Evolutionary conservation across 129 eudicot genomes (phyloP).

Genomic region (Artemisia argyi): DNA sequence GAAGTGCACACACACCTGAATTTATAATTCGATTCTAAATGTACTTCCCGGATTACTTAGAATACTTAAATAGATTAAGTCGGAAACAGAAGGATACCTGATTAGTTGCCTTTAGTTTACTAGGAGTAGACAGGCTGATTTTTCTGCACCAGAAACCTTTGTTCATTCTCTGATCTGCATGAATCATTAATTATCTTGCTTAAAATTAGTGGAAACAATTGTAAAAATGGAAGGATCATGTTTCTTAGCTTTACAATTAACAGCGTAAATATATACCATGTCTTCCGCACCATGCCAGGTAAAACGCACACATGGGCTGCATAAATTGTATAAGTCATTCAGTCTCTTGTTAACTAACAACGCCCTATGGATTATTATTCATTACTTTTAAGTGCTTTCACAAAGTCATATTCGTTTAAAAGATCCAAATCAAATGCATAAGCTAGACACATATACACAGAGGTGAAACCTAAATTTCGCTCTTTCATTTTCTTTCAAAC

Average conservation of each 20-base stretch:
- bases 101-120: too few species aligned
- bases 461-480: not conserved
- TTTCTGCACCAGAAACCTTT: too few species aligned
- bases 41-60: too few species aligned
- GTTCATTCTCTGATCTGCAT: too few species aligned
- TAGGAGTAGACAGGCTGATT: too few species aligned
- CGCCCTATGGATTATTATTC: not conserved
- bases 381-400: not conserved
- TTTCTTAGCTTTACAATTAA: not conserved
- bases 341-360: not conserved
- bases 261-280: not conserved
- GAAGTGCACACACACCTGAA: too few species aligned
- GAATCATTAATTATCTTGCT: not conserved
- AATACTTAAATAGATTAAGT: too few species aligned
- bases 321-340: not conserved
- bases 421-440: not conserved
- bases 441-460: not conserved
- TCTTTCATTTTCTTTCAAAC: not conserved
- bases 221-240: not conserved
- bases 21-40: too few species aligned
- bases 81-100: too few species aligned
- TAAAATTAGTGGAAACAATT: not conserved
- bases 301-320: too few species aligned
- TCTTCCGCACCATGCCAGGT: not conserved
- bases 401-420: not conserved